Evolutionary conservation across 2,329 filamentous ascomycete species (phyloP).

Genomic region (Eutypa lata): DNA sequence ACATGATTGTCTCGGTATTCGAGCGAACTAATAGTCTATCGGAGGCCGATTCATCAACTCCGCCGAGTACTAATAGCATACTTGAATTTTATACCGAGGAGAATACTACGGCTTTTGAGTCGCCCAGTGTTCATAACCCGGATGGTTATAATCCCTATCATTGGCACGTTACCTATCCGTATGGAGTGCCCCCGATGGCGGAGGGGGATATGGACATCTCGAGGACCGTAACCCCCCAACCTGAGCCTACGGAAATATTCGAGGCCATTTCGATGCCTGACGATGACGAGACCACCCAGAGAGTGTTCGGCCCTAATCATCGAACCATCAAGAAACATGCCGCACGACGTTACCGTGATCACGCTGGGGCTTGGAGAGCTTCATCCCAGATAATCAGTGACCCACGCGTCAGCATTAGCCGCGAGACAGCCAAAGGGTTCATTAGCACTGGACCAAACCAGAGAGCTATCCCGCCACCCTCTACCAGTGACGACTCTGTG

Average conservation of each 20-base stretch:
- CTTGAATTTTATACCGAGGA: constrained; percentile 25
- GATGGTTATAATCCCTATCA: constrained; percentile 32
- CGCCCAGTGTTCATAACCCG: constrained; percentile 26
- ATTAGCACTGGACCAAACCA: constrained; percentile 22
- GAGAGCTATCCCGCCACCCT: constrained; percentile 15
- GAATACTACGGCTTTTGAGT: constrained; percentile 23
- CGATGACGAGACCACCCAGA: constrained; percentile 23
- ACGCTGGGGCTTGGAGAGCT: constrained; percentile 43
- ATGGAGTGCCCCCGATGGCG: constrained; percentile 20
- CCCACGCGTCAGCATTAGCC: constrained; percentile 38
- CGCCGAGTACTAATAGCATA: constrained; percentile 32
- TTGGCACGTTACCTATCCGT: constrained; percentile 35
- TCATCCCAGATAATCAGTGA: constrained; percentile 33
- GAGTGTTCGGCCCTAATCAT: constrained; percentile 31
- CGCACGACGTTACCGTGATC: constrained; percentile 39
- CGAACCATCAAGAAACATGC: constrained; percentile 38
- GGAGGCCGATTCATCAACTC: constrained; percentile 42
- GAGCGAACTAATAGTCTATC: constrained; percentile 48
- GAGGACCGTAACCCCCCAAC: constrained; percentile 28
- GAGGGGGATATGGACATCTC: constrained; percentile 18
- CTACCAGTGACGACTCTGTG: constrained; percentile 25
- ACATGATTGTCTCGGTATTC: constrained; percentile 44
- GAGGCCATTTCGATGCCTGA: constrained; percentile 29
- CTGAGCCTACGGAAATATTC: constrained; percentile 25
- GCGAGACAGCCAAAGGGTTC: constrained; percentile 35